Base-by-base conservation (phyloP, 345 rosid species). In the Cardamine occulta region DNA sequence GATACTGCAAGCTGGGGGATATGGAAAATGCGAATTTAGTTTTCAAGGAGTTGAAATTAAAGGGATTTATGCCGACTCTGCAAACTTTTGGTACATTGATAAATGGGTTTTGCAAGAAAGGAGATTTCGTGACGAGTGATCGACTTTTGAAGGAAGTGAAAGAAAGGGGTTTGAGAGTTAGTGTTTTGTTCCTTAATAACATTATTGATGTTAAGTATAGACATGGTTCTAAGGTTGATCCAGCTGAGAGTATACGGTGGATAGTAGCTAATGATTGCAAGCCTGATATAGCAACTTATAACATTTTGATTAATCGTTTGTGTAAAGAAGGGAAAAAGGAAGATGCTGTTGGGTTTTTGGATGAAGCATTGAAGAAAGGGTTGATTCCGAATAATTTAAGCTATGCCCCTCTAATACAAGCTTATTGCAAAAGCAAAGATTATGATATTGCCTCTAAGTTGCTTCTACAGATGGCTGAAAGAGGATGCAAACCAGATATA, bases 241-340 rank as follows among this genome's bases (percentile, higher is more conserved):
- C 77, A 6, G 53, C 15, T 28, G 88, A 86, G 69, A 80, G 73
- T 55, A 45, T 88, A 55, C 66, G 78, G 68, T 82, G 87, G 85
- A 86, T 93, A 79, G 69, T 66, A 40, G 83, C 78, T 70, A 80
- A 67, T 66, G 87, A 81, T 65, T 84, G 89, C 80, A 82, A 82
- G 77, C 91, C 96, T 40, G 96, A 91, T 80, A 80, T 86, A 21
- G 86, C 81, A 55, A 86, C 95, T 0, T 89, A 86, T 74, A 91
- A 87, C 70, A 83, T 80, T 67, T 75, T 88, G 81, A 85, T 93
- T 47, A 76, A 79, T 73, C 73, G 86, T 56, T 81, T 79, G 54
- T 89, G 97, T 65, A 88, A 73, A 81, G 79, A 77, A 61, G 86
- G 86, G 68, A 84, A 76, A 42, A 68, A 78, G 79, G 47, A 79